Evolutionary conservation across 192 early-diverging fungal species (phyloP), one percentile per base, ranked within the genome.

Genomic region (Backusella liffmaniae): DNA sequence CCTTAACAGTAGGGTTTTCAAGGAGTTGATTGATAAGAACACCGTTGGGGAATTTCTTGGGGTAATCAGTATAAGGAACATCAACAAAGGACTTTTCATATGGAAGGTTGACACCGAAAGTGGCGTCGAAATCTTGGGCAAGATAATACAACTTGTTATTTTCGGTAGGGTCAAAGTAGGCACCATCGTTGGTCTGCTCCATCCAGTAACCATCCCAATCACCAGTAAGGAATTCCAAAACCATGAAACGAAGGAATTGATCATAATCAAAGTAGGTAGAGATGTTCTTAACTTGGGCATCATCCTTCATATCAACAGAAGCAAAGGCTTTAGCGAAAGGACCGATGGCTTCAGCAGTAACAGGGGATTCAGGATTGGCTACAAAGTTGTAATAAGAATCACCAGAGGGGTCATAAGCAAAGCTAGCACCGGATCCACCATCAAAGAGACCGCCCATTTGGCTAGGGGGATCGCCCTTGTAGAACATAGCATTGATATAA

Each of bases 141-240:
- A 86, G 66, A 67, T 80, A 86, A 65, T 78, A 84, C 77, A 81
- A 83, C 41, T 78, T 79, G 53, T 81, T 73, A 13, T 73, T 77
- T 53, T 79, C 77, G 15, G 72, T 74, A 30, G 76, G 70, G 34
- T 86, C 85, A 18, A 79, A 81, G 72, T 84, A 86, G 18, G 84
- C 81, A 73, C 83, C 85, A 67, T 78, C 76, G 67, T 86, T 86
- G 49, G 79, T 82, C 44, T 86, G 83, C 10, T 37, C 16, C 76
- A 76, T 76, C 85, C 85, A 86, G 74, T 86, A 86, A 35, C 75
- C 85, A 67, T 86, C 85, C 85, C 85, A 86, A 70, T 81, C 21
- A 36, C 79, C 85, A 42, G 83, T 81, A 5, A 86, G 72, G 74
- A 83, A 86, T 77, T 86, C 85, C 18, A 86, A 39, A 12, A 86